Conservation (phyloP, 148 eudicot genomes). For the Vaccinium vitisidaea region DNA sequence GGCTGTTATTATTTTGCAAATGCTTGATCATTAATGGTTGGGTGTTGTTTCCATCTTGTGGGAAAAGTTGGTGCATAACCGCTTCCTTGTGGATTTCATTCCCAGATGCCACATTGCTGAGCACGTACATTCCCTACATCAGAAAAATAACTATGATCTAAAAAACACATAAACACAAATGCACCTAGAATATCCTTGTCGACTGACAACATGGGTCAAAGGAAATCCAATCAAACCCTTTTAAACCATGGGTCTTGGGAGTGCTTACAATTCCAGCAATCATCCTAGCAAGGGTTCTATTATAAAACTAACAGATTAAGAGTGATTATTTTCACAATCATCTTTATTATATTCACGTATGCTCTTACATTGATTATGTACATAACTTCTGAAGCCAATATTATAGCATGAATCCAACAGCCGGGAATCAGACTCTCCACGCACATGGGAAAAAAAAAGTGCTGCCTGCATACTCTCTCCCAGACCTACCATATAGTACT, state of each 20-base stretch:
- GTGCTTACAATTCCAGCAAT: background rate
- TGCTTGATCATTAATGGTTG: conserved; percentile 50
- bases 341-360: background rate
- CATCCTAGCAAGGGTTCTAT: background rate
- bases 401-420: background rate
- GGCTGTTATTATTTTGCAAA: conserved; percentile 60
- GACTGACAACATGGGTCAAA: background rate
- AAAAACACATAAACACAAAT: background rate
- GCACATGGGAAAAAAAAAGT: background rate
- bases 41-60: conserved; percentile 32
- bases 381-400: background rate
- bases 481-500: background rate
- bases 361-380: background rate
- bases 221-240: background rate
- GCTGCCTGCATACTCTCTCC: background rate
- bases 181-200: background rate
- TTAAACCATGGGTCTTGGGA: background rate
- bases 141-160: conserved; percentile 5
- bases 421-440: background rate
- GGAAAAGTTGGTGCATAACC: conserved; percentile 66
- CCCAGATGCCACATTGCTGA: conserved; percentile 86
- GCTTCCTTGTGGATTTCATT: conserved; percentile 81
- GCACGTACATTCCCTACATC: conserved; percentile 78
- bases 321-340: background rate
- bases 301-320: background rate